Evolutionary conservation across 192 early-diverging fungal species (phyloP), one percentile per base, ranked within the genome.

Genomic region (Coemansia sp.): DNA sequence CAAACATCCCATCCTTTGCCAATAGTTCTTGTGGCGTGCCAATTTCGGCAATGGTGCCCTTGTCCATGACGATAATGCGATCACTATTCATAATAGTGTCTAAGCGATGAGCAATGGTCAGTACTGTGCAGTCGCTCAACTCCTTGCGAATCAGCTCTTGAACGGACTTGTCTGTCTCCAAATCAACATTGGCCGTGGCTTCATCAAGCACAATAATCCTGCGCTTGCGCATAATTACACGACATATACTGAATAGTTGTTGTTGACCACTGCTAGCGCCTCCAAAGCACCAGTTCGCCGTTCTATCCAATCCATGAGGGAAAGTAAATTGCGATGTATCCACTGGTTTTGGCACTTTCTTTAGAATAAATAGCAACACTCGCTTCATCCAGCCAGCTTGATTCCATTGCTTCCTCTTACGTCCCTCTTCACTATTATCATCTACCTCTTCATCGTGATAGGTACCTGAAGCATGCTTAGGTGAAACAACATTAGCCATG

Each of bases 71-170:
- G 24, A 94, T 58, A 70, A 94, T 87, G 57, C 86, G 80, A 61
- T 93, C 92, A 62, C 87, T 89, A 70, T 87, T 81, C 47, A 88
- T 74, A 0, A 89, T 81, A 1, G 90, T 92, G 52, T 92, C 89
- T 31, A 92, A 73, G 46, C 93, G 88, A 76, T 95, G 90, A 1
- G 90, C 90, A 67, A 92, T 92, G 8, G 88, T 88, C 29, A 92
- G 65, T 18, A 92, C 81, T 4, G 76, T 78, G 57, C 64, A 60
- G 40, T 83, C 64, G 1, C 52, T 67, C 72, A 91, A 89, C 55
- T 89, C 75, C 8, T 71, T 78, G 9, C 81, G 80, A 39, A 91
- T 85, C 33, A 73, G 53, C 34, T 49, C 50, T 29, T 78, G 76
- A 22, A 78, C 63, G 9, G 15, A 29, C 31, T 66, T 57, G 46